phyloP scores from a whole-genome alignment of 305 asterid species.

The Striga hermonthica region DNA sequence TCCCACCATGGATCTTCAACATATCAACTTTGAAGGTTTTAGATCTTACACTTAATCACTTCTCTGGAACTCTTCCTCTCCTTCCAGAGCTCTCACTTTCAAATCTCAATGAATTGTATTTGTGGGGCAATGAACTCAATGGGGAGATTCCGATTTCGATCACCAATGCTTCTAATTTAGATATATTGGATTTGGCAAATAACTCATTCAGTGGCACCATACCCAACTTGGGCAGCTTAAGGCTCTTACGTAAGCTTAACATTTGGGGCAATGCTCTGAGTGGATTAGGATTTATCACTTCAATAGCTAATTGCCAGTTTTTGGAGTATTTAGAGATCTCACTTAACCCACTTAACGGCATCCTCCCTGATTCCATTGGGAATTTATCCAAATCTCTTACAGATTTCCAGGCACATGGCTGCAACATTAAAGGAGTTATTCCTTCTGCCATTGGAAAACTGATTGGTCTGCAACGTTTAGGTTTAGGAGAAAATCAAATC shows the following conservation, averaged over 20 bases:
- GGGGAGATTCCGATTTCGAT: slow-evolving; percentile 30
- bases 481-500: background rate
- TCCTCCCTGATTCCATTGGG: slow-evolving; percentile 36
- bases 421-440: slow-evolving; percentile 30
- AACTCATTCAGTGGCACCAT: slow-evolving; percentile 35
- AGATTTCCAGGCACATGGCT: background rate
- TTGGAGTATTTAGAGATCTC: slow-evolving; percentile 8
- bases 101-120: slow-evolving; percentile 8
- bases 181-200: background rate
- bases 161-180: slow-evolving; percentile 4
- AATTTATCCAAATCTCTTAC: slow-evolving; percentile 31
- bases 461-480: slow-evolving; percentile 1
- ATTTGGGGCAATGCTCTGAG: slow-evolving; percentile 31
- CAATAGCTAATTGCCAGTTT: slow-evolving; percentile 28
- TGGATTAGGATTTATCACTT: slow-evolving; percentile 25
- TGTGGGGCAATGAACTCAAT: background rate
- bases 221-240: slow-evolving; percentile 33
- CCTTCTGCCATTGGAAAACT: slow-evolving; percentile 34
- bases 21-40: slow-evolving; percentile 29
- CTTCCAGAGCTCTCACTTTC: slow-evolving; percentile 26
- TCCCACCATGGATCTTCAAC: slow-evolving; percentile 40
- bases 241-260: background rate
- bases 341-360: slow-evolving; percentile 27
- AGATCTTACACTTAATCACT: slow-evolving; percentile 19
- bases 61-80: slow-evolving; percentile 36